Evolutionary conservation across 768 basidiomycete genomes (phyloP), one percentile per base, ranked within the genome.

Genomic region (Lyophyllum semitale): DNA sequence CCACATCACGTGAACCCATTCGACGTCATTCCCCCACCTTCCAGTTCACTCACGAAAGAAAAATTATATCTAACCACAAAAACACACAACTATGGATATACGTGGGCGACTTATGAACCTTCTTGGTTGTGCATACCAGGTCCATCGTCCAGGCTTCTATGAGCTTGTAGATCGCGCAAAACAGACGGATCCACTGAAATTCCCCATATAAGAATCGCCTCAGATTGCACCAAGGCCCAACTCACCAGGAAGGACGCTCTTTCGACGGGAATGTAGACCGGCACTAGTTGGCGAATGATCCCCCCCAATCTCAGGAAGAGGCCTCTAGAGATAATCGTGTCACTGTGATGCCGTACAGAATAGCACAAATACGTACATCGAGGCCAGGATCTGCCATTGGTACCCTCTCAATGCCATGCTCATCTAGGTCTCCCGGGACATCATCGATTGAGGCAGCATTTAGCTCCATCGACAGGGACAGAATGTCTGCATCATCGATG

Each of bases 341-440:
- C 23, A 58, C 26, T 53, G 35, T 25, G 33, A 27, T 8, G 30
- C 32, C 22, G 2, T 8, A 40, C 38, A 25, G 47, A 50, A 52
- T 38, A 49, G 32, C 42, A 32, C 51, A 58, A 51, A 20, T 51
- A 83, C 89, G 78, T 74, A 90, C 90, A 71, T 91, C 88, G 63
- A 91, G 71, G 40, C 89, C 93, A 55, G 93, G 93, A 74, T 95
- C 94, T 42, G 93, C 93, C 82, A 91, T 89, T 29, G 94, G 94
- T 25, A 95, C 91, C 57, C 91, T 77, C 68, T 95, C 94, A 51
- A 95, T 81, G 35, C 91, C 91, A 56, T 81, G 83, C 65, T 91
- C 90, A 60, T 92, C 89, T 61, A 92, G 66, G 64, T 90, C 86
- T 58, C 83, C 82, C 11, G 84, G 77, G 22, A 82, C 78, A 61